Evolutionary conservation across 257 asterid genomes (phyloP).

Genomic region (Schizonepeta tenuifolia): DNA sequence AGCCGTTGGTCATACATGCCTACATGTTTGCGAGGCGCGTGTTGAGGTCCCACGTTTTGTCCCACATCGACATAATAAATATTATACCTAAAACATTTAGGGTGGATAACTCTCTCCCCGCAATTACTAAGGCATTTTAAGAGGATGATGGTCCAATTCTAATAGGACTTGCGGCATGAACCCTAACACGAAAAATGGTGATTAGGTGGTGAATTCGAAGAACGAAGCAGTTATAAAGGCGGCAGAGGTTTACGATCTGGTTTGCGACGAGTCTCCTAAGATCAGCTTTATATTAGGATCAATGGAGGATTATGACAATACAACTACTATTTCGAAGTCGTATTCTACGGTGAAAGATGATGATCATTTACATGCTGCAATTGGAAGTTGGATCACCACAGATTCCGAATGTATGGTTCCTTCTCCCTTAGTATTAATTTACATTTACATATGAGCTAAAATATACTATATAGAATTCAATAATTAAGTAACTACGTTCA

Average conservation of each 20-base stretch:
- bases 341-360: slow-evolving; percentile 32
- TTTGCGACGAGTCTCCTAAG: slow-evolving; percentile 73
- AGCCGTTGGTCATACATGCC: too few species aligned
- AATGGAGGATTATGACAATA: slow-evolving; percentile 57
- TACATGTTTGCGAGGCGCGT: too few species aligned
- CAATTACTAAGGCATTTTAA: not conserved
- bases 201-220: slow-evolving; percentile 28
- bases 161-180: too few species aligned
- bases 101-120: too few species aligned
- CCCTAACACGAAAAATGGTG: not conserved
- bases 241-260: slow-evolving; percentile 52
- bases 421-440: not conserved
- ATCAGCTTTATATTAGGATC: slow-evolving; percentile 71
- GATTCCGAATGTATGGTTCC: slow-evolving; percentile 72
- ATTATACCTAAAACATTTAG: too few species aligned
- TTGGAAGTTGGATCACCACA: slow-evolving; percentile 75
- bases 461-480: not conserved
- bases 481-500: too few species aligned
- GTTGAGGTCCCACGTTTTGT: too few species aligned
- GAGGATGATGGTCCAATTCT: not conserved
- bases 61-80: too few species aligned
- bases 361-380: slow-evolving; percentile 38
- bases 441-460: not conserved
- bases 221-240: slow-evolving; percentile 44
- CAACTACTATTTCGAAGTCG: slow-evolving; percentile 20